Percentiles rank a stretch among this genome's conserved stretches.
phyloP scores from a whole-genome alignment of 176 grass and related monocot genomes.

The Juncus effusus region DNA sequence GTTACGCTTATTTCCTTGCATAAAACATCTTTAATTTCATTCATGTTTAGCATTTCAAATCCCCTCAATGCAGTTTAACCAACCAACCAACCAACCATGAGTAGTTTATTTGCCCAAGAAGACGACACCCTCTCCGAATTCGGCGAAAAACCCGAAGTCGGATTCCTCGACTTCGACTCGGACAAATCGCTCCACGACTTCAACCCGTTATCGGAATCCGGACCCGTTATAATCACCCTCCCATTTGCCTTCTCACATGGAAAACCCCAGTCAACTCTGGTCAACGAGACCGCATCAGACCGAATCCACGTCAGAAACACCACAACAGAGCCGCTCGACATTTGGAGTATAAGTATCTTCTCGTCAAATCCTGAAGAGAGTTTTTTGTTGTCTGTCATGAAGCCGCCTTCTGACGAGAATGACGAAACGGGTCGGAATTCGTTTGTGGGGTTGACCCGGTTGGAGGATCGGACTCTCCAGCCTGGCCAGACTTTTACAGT shows the following conservation, averaged over 20 bases:
- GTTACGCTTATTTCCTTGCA: too few species aligned
- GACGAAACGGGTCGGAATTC: slow-evolving; percentile 39
- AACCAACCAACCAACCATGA: not conserved
- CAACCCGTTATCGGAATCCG: slow-evolving; percentile 42
- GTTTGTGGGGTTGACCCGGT: slow-evolving; percentile 53
- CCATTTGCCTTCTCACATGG: slow-evolving; percentile 61
- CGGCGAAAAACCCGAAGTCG: slow-evolving; percentile 75
- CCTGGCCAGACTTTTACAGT: slow-evolving; percentile 65
- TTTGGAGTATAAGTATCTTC: slow-evolving; percentile 89
- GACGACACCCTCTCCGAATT: slow-evolving; percentile 64
- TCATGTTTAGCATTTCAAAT: too few species aligned
- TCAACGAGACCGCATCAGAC: slow-evolving; percentile 56
- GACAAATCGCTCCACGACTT: slow-evolving; percentile 56
- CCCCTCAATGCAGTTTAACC: too few species aligned
- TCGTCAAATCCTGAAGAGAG: slow-evolving; percentile 84
- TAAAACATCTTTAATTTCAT: too few species aligned
- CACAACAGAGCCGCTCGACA: slow-evolving; percentile 44
- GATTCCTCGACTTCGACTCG: slow-evolving; percentile 78
- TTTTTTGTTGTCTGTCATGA: slow-evolving; percentile 75
- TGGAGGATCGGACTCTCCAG: slow-evolving; percentile 71
- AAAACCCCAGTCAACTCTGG: slow-evolving; percentile 66
- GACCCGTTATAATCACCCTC: slow-evolving; percentile 47
- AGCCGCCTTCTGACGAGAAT: slow-evolving; percentile 47
- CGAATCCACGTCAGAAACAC: slow-evolving; percentile 56
- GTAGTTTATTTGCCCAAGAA: not conserved